phyloP scores from a whole-genome alignment of 2,329 filamentous ascomycete genomes.

The Calonectria pseudoreteaudii region DNA sequence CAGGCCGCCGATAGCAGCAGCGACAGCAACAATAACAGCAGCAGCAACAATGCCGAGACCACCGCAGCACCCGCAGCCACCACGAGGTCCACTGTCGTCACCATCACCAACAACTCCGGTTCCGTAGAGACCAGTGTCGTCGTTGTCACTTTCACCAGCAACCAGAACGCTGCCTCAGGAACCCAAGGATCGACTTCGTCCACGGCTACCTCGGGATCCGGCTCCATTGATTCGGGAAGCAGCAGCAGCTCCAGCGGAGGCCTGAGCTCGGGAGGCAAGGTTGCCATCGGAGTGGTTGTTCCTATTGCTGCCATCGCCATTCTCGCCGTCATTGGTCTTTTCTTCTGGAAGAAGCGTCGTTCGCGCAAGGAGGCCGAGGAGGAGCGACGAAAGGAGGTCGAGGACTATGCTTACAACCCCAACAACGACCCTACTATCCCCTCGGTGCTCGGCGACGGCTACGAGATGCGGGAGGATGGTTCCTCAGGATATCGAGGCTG shows the following conservation, averaged over 20 bases:
- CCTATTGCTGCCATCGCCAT: conserved; percentile 90
- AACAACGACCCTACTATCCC: conserved; percentile 89
- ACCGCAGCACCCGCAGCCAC: conserved; percentile 22
- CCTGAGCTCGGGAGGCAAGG: conserved; percentile 74
- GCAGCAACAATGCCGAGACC: conserved; percentile 13
- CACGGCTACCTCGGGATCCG: conserved; percentile 43
- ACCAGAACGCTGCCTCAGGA: conserved; percentile 24
- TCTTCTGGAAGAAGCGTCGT: conserved; percentile 91
- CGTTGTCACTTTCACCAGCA: conserved; percentile 44
- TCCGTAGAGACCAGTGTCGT: conserved; percentile 39
- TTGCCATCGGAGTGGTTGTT: conserved; percentile 93
- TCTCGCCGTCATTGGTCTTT: conserved; percentile 80
- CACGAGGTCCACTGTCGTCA: conserved; percentile 37
- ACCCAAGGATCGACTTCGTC: conserved; percentile 33
- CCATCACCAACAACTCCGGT: conserved; percentile 37
- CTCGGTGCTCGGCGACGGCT: conserved; percentile 63
- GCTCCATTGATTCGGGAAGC: conserved; percentile 43
- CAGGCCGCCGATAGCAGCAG: conserved; percentile 23
- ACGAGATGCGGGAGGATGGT: conserved; percentile 83
- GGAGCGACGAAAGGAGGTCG: conserved; percentile 92
- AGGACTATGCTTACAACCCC: conserved; percentile 98
- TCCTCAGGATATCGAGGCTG: conserved; percentile 91
- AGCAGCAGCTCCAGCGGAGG: conserved; percentile 51
- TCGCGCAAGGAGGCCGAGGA: conserved; percentile 87
- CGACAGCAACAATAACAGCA: conserved; percentile 4